phyloP scores from a whole-genome alignment of 441 rosid genomes.

The Pelargonium australe region DNA sequence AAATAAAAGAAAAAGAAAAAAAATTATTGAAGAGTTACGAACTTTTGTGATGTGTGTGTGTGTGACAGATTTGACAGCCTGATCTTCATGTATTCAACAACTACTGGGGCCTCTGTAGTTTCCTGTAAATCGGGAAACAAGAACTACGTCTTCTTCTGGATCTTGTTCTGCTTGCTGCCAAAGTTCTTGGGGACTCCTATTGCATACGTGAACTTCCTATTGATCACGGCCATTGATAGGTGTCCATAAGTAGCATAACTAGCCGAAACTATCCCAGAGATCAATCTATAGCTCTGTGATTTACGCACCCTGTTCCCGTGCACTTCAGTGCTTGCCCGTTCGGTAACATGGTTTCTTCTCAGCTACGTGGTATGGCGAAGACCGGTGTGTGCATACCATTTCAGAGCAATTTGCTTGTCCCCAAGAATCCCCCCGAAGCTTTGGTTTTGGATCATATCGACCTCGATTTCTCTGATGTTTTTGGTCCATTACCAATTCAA shows the following conservation, averaged over 20 bases:
- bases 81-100: slow-evolving; percentile 79
- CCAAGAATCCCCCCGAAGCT: slow-evolving; percentile 39
- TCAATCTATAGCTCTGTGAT: slow-evolving; percentile 20
- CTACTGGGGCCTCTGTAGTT: slow-evolving; percentile 58
- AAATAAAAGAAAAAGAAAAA: too few species aligned
- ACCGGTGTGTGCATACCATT: slow-evolving; percentile 30
- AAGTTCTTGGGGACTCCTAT: slow-evolving; percentile 51
- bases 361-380: slow-evolving; percentile 37
- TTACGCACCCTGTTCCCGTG: too few species aligned
- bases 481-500: slow-evolving; percentile 65
- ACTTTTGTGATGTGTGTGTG: background rate
- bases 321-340: slow-evolving; percentile 1
- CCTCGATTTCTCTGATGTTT: slow-evolving; percentile 82
- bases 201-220: slow-evolving; percentile 40
- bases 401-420: slow-evolving; percentile 36
- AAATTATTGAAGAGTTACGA: too few species aligned
- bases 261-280: slow-evolving; percentile 15
- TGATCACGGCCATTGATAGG: slow-evolving; percentile 46
- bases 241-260: slow-evolving; percentile 30
- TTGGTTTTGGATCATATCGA: slow-evolving; percentile 51
- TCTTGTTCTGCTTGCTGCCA: slow-evolving; percentile 61
- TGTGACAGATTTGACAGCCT: slow-evolving; percentile 42
- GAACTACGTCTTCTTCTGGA: slow-evolving; percentile 58
- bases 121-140: slow-evolving; percentile 94
- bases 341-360: slow-evolving; percentile 64